phyloP scores from a whole-genome alignment of 1,284 basidiomycete genomes.

The Moesziomyces parantarcticus region DNA sequence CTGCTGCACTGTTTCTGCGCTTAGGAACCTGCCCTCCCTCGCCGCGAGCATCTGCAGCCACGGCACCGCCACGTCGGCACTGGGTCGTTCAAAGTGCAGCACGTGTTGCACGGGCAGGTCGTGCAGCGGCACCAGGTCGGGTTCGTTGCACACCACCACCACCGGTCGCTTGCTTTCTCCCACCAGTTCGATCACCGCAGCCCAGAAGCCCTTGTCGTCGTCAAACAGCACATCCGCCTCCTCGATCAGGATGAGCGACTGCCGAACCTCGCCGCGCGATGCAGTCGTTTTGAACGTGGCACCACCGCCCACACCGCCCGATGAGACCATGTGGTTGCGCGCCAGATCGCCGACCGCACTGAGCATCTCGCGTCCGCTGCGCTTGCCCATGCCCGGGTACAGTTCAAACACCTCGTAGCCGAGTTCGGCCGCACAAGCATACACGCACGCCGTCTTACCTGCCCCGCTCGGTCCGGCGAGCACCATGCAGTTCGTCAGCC shows the following conservation, averaged over 20 bases:
- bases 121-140: slow-evolving; percentile 26
- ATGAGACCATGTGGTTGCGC: slow-evolving; percentile 74
- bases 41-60: slow-evolving; percentile 32
- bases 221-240: slow-evolving; percentile 94
- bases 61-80: slow-evolving; percentile 58
- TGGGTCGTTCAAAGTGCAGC: slow-evolving; percentile 45
- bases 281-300: slow-evolving; percentile 19
- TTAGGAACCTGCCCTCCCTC: slow-evolving; percentile 3
- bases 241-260: slow-evolving; percentile 93
- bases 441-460: slow-evolving; percentile 64
- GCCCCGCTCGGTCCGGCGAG: slow-evolving; percentile 76
- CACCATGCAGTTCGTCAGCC: slow-evolving; percentile 69
- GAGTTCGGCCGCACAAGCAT: slow-evolving; percentile 72
- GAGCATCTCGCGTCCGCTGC: slow-evolving; percentile 82
- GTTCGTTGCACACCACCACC: slow-evolving; percentile 62
- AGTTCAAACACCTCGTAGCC: slow-evolving; percentile 98
- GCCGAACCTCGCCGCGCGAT: slow-evolving; percentile 70
- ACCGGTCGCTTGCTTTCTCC: slow-evolving; percentile 60
- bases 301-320: slow-evolving; percentile 53
- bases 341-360: slow-evolving; percentile 90
- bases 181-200: slow-evolving; percentile 70
- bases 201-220: slow-evolving; percentile 92
- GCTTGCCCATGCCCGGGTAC: slow-evolving; percentile 85
- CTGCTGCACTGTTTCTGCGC: neutral
- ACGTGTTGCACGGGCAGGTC: slow-evolving; percentile 53